phyloP scores from a whole-genome alignment of 1,284 basidiomycete species.

The Sutorius eximius region DNA sequence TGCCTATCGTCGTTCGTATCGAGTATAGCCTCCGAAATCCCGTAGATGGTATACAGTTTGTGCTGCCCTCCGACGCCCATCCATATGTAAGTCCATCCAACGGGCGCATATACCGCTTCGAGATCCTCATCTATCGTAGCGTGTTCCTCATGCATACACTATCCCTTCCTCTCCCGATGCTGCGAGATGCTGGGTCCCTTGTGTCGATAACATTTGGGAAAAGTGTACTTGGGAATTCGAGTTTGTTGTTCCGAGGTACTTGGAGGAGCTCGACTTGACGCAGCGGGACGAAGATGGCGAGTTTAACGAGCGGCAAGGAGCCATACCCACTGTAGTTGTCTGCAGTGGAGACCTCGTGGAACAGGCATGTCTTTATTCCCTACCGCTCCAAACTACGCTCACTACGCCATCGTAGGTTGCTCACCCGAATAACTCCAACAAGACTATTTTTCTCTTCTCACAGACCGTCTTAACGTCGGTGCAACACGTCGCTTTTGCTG shows the following conservation, averaged over 20 bases:
- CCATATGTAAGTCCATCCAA: constrained; percentile 68
- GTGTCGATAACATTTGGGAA: constrained; percentile 94
- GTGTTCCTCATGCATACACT: constrained; percentile 91
- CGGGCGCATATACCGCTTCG: constrained; percentile 15
- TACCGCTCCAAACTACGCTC: constrained; percentile 14
- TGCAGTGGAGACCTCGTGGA: constrained; percentile 94
- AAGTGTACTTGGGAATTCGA: constrained; percentile 99
- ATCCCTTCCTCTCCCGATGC: constrained; percentile 87
- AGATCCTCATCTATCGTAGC: constrained; percentile 46
- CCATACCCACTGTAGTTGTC: constrained; percentile 80
- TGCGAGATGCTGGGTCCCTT: constrained; percentile 96
- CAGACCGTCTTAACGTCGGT: constrained; percentile 88
- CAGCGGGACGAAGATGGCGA: constrained; percentile 55
- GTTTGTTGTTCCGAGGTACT: constrained; percentile 87
- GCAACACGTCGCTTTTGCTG: constrained; percentile 95
- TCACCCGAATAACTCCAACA: constrained; percentile 92
- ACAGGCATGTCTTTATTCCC: constrained; percentile 57
- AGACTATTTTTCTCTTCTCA: constrained; percentile 93
- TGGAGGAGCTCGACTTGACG: constrained; percentile 63
- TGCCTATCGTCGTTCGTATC: constrained; percentile 76
- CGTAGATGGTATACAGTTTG: constrained; percentile 85
- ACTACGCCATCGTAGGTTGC: constrained; percentile 59
- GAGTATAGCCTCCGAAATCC: constrained; percentile 81
- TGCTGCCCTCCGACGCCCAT: constrained; percentile 75
- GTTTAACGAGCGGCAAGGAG: constrained; percentile 49